Base-by-base conservation (phyloP, 345 rosid genomes). In the Boechera retrofracta region DNA sequence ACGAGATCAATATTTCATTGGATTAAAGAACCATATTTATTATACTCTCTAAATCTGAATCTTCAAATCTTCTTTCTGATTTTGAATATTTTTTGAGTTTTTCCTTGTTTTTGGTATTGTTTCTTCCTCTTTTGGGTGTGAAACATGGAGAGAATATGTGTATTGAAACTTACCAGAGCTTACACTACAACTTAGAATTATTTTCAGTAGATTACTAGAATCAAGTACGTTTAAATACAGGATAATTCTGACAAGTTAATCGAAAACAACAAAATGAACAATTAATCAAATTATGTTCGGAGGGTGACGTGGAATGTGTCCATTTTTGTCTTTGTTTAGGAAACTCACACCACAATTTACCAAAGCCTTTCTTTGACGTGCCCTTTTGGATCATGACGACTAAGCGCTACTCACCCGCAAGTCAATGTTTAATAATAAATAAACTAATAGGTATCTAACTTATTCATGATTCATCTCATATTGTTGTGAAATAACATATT, bases 311-410 rank as follows among this genome's bases (percentile, higher is more conserved):
- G 59, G n/a, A 11, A 21, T 47, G 41, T 74, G 51, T 24, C 16
- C 13, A 56, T 10, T 3, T 48, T 55, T 10, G 77, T 55, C 18
- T 9, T 60, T 5, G 39, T 51, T 48, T 32, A 2, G 53, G 61
- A 72, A 72, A 62, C 21, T 51, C 62, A 73, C 32, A 61, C 69
- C 53, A 52, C 62, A 39, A 52, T 51, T 53, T 45, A 53, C 64
- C 55, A 18, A 48, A 54, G 33, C 4, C 64, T 63, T 54, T 73
- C 28, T 6, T 54, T 74, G 64, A 64, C 71, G 71, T 74, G 77
- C 12, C 2, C n/a, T 32, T 42, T 42, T 12, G 44, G 53, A 65
- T 42, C 72, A 26, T 11, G 67, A 62, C 10, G 59, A 66, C 72
- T 72, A 26, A 1, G 42, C 41, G n/a, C 18, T 32, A 57, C 51